Evolutionary conservation across 2,329 filamentous ascomycete genomes (phyloP), one percentile per base, ranked within the genome.

Genomic region (Colletotrichum musicola): DNA sequence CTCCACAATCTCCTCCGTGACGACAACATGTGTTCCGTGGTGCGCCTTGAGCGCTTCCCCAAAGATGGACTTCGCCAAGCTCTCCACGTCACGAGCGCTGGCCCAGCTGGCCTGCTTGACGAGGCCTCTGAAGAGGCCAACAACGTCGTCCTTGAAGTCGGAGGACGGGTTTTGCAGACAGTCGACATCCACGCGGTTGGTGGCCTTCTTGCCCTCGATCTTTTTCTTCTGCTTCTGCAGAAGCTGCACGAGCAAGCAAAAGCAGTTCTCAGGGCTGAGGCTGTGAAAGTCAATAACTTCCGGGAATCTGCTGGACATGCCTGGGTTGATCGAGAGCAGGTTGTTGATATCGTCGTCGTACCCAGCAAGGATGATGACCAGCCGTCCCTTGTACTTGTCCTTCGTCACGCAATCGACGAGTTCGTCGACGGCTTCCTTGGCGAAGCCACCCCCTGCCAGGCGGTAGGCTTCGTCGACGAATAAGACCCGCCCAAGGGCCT

Each of bases 401-500:
- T 92, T 88, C 2, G 84, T 87, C 0, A 84, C 74, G 0, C 78
- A 82, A 68, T 87, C 84, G 0, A 88, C 84, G 0, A 88, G 73
- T 73, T 88, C 86, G 50, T 87, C 85, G 2, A 87, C 77, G 0
- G 86, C 86, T 67, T 88, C 86, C 51, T 86, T 84, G 0, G 87
- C 89, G 71, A 88, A 93, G 0, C 74, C 73, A 0, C 87, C 88
- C 1, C 87, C 84, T 0, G 80, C 82, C 1, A 93, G 84, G 0
- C 90, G 84, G 71, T 93, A 93, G 0, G 91, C 91, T 74, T 93
- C 91, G 64, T 94, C 92, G 7, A 94, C 86, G 69, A 94, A 90
- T 0, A 94, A 81, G 0, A 94, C 88, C 22, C 86, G 87, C 0
- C 92, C 91, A 0, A 93, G 81, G 0, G 87, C 88, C 44, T 82